These are phyloP conservation scores for Xylaria sp. DNA, from an alignment of 2,329 filamentous ascomycete genomes.

Conservation along the genomic window DNA sequence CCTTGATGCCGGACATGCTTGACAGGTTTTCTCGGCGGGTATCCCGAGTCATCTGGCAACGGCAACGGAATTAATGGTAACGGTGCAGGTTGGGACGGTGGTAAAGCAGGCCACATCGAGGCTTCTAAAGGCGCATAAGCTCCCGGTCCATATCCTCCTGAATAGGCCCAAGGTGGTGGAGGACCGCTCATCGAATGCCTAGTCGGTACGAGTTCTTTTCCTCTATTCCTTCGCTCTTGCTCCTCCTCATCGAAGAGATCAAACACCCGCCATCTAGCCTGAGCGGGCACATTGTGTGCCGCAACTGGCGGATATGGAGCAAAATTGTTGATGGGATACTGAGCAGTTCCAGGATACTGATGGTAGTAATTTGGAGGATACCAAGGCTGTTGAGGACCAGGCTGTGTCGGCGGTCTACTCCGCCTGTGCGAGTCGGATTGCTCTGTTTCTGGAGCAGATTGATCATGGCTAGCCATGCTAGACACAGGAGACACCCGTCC, in stretches of 20 bases:
- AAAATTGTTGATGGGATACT: conserved; percentile 5
- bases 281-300: conserved; percentile 11
- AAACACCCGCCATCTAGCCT: conserved; percentile 23
- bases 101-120: conserved; percentile 17
- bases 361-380: conserved; percentile 20
- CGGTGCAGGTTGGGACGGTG: conserved; percentile 11
- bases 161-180: conserved; percentile 21
- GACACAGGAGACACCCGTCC: conserved; percentile 24
- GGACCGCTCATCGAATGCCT: conserved; percentile 11
- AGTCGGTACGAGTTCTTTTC: conserved; percentile 35
- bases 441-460: conserved; percentile 9
- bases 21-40: background rate
- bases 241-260: conserved; percentile 31
- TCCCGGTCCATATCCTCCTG: conserved; percentile 18
- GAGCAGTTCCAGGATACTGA: conserved; percentile 17
- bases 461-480: conserved; percentile 18
- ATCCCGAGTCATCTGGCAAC: background rate
- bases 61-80: conserved; percentile 7
- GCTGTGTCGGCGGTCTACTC: conserved; percentile 8
- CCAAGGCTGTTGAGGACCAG: conserved; percentile 25
- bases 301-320: conserved; percentile 19
- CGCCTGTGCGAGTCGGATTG: background rate
- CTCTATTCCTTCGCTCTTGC: conserved; percentile 34
- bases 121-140: conserved; percentile 13
- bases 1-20: conserved; percentile 28